These are phyloP conservation scores for Zopfochytrium polystomum DNA, from an alignment of 371 early-diverging fungal species.

Conservation along the genomic window DNA sequence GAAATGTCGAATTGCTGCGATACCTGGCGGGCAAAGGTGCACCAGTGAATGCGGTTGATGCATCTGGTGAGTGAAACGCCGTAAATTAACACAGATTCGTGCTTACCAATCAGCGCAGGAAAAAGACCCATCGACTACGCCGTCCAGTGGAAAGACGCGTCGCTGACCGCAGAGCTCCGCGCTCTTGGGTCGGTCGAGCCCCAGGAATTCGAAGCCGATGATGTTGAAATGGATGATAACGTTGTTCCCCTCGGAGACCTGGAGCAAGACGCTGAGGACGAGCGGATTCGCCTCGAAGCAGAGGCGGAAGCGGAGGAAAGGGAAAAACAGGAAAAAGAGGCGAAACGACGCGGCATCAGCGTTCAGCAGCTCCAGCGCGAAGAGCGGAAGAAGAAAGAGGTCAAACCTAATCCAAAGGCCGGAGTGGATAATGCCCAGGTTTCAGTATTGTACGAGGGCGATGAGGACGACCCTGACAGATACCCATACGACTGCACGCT, in stretches of 20 bases:
- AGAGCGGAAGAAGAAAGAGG: conserved; percentile 29
- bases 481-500: conserved; percentile 49
- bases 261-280: conserved; percentile 43
- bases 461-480: conserved; percentile 21
- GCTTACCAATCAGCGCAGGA: background rate
- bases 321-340: conserved; percentile 10
- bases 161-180: too few relatives aligned
- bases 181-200: too few relatives aligned
- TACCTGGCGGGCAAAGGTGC: conserved; percentile 22
- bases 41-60: conserved; percentile 15
- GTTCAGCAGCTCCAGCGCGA: conserved; percentile 14
- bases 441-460: conserved; percentile 33
- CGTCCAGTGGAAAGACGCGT: background rate
- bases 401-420: conserved; percentile 40
- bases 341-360: conserved; percentile 15
- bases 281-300: conserved; percentile 33
- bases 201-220: too few relatives aligned
- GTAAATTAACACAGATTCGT: too few relatives aligned
- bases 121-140: conserved; percentile 28
- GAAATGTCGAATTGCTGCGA: conserved; percentile 41
- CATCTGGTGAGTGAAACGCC: too few relatives aligned
- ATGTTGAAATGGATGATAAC: too few relatives aligned
- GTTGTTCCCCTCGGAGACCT: too few relatives aligned
- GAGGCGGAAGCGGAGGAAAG: conserved; percentile 22
- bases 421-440: conserved; percentile 40